A percentile compares a stretch with the other conserved stretches of the same genome.
Conservation (phyloP, 495 filamentous ascomycete species). For the Podospora tetraspora region DNA sequence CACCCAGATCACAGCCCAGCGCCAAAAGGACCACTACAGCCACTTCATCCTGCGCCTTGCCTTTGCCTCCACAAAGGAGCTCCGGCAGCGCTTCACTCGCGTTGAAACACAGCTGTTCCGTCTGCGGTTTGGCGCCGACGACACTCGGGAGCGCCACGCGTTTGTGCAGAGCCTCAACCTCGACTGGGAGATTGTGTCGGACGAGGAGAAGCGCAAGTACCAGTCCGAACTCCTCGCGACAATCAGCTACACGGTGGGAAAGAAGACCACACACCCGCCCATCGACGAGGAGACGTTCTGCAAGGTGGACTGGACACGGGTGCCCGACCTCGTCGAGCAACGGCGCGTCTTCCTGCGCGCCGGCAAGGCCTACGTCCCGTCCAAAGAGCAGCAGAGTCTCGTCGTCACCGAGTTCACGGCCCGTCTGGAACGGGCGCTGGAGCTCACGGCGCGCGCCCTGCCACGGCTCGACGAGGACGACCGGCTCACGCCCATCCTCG, state of each 20-base stretch:
- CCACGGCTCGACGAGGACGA: constrained; percentile 96
- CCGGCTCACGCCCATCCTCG: constrained; percentile 85
- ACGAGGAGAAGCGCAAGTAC: constrained; percentile 61
- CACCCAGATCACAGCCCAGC: constrained; percentile 56
- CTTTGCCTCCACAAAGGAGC: constrained; percentile 84
- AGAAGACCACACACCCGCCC: constrained; percentile 40
- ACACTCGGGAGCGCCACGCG: constrained; percentile 57
- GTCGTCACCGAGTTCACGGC: constrained; percentile 79
- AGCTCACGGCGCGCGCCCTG: constrained; percentile 83
- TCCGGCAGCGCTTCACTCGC: constrained; percentile 80
- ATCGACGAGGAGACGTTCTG: constrained; percentile 73
- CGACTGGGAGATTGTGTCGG: constrained; percentile 68
- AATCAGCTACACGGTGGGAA: constrained; percentile 17
- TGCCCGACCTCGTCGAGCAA: constrained; percentile 81
- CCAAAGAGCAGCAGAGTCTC: constrained; percentile 77
- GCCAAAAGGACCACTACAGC: constrained; percentile 94
- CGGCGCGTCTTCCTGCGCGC: constrained; percentile 68
- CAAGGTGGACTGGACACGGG: constrained; percentile 91
- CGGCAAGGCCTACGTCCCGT: constrained; percentile 90
- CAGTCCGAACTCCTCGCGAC: constrained; percentile 40
- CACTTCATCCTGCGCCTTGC: constrained; percentile 96
- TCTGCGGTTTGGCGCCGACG: constrained; percentile 68
- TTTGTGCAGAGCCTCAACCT: constrained; percentile 78
- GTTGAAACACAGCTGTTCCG: constrained; percentile 86
- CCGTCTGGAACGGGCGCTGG: constrained; percentile 71